phyloP scores from a whole-genome alignment of 2,329 filamentous ascomycete genomes.

The Alternaria sp. region DNA sequence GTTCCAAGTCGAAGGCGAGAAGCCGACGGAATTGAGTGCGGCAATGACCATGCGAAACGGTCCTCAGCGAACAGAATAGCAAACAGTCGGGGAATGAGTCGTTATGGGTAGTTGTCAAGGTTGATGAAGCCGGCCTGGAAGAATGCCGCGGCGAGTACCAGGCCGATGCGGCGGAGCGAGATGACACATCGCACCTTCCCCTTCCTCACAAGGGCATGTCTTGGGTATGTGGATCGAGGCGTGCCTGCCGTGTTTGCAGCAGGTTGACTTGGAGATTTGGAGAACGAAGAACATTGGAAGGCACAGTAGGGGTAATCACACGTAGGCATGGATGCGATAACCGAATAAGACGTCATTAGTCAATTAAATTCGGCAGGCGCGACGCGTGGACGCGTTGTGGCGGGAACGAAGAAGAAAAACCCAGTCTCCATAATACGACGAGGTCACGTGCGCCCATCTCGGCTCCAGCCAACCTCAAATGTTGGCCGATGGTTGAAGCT shows the following conservation, averaged over 20 bases:
- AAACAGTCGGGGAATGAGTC: not conserved
- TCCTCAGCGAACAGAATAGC: not conserved
- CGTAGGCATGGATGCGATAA: not conserved
- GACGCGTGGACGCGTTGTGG: constrained; percentile 15
- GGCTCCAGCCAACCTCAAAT: constrained; percentile 26
- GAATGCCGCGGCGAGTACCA: not conserved
- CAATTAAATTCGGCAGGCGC: not conserved
- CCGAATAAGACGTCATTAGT: not conserved
- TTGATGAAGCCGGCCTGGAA: not conserved
- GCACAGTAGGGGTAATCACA: not conserved
- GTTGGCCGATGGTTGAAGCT: constrained; percentile 16
- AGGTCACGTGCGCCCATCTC: constrained; percentile 17
- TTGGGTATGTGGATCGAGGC: not conserved
- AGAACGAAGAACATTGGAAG: not conserved
- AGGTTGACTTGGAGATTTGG: not conserved
- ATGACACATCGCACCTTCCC: not conserved
- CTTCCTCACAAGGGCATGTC: not conserved
- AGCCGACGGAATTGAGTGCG: not conserved
- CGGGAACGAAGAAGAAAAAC: constrained; percentile 5
- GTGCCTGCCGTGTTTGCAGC: not conserved
- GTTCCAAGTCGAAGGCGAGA: not conserved
- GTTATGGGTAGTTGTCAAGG: not conserved
- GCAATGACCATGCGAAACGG: not conserved
- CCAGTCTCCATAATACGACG: not conserved
- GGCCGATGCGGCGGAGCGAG: not conserved